Evolutionary conservation across 140 eudicot genomes (phyloP), one percentile per base, ranked within the genome.

Genomic region (Ambrosia hybrid): DNA sequence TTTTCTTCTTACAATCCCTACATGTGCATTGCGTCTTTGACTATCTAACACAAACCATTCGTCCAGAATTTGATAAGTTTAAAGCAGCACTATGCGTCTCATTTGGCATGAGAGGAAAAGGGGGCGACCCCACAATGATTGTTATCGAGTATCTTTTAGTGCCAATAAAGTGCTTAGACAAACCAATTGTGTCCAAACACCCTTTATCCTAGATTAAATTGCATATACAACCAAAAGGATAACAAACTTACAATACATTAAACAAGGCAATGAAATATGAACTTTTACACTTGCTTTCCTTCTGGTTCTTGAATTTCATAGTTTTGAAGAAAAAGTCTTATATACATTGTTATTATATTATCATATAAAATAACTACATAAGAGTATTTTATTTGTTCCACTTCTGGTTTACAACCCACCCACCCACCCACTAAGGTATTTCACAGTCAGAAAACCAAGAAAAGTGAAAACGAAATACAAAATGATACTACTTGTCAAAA

Each of bases 371-470:
- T 33, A 78, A 21, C 64, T 78, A 78, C 75, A 78, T 78, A 21
- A 65, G 15, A 65, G 39, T 58, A 51, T 46, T 51, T 71, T 63
- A 67, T 67, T 41, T 13, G 59, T 79, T 65, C 73, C 15, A 39
- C 72, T 39, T 71, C 66, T 5, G 13, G 57, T 36, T 60, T 70
- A 61, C 49, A 70, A 30, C 62, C 14, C 70, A 61, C 76, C 76
- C 63, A 59, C 48, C 57, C 30, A 45, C 51, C 51, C 67, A 58
- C 48, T 15, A 51, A 62, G 51, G 67, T 59, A 63, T 65, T 72
- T 78, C 79, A 73, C 71, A 51, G 61, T 72, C 26, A 66, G 38
- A 41, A 77, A 70, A 77, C 75, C 48, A 78, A 46, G 33, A 56
- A 17, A 78, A 51, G 45, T 70, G 30, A 38, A 51, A 43, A 64